Percentiles rank a stretch among this genome's conserved stretches.
Conservation (phyloP, 306 rosid species). For the Datisca glomerata region DNA sequence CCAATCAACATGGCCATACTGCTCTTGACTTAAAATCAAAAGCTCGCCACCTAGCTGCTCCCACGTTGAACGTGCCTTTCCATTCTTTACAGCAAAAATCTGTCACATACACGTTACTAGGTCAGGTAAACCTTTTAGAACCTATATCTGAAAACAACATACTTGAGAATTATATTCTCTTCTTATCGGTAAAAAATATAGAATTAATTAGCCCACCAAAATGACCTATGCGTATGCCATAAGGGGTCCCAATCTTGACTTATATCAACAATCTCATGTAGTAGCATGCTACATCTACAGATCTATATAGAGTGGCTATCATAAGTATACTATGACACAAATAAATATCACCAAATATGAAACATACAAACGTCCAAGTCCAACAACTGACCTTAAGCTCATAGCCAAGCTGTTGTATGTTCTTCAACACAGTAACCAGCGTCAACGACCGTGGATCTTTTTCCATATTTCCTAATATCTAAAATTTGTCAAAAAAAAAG, state of each 20-base stretch:
- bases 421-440: slow-evolving; percentile 62
- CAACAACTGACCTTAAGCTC: slow-evolving; percentile 48
- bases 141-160: too few species aligned
- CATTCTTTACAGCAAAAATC: slow-evolving; percentile 66
- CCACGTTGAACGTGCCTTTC: slow-evolving; percentile 65
- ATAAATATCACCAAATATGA: background rate
- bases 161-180: too few species aligned
- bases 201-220: background rate
- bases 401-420: slow-evolving; percentile 73
- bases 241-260: too few species aligned
- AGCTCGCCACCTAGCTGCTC: slow-evolving; percentile 50
- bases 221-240: too few species aligned
- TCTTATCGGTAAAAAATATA: too few species aligned
- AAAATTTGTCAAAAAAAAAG: slow-evolving; percentile 13
- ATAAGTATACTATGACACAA: too few species aligned
- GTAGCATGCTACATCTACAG: too few species aligned
- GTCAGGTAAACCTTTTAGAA: background rate
- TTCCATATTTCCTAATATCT: slow-evolving; percentile 68
- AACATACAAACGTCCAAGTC: slow-evolving; percentile 13
- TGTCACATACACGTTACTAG: slow-evolving; percentile 23
- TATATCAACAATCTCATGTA: too few species aligned
- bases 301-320: too few species aligned
- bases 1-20: slow-evolving; percentile 60
- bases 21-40: slow-evolving; percentile 37
- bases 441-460: slow-evolving; percentile 61